Percentiles rank a stretch among this genome's conserved stretches.
Conservation (phyloP, 148 eudicot genomes). For the Suaeda aralocaspica region DNA sequence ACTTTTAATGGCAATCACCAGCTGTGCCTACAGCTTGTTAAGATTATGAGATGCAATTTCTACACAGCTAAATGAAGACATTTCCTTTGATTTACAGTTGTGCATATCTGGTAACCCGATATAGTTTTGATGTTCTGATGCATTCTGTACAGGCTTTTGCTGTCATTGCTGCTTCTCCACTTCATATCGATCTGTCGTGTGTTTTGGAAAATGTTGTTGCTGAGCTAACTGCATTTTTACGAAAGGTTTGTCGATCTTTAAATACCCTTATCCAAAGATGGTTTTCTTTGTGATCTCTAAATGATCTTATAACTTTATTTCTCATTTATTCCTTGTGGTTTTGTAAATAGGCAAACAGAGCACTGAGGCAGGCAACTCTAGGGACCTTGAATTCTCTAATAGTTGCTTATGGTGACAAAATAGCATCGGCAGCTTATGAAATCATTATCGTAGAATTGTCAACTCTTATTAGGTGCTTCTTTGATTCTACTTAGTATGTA, state of each 20-base stretch:
- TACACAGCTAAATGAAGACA: no score
- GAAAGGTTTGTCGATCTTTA: slow-evolving; percentile 55
- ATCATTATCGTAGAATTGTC: slow-evolving; percentile 91
- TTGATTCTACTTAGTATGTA: no score
- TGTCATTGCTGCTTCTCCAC: slow-evolving; percentile 88
- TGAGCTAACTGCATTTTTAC: slow-evolving; percentile 85
- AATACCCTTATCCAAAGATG: background rate
- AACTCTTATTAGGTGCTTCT: slow-evolving; percentile 73
- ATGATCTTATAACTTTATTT: background rate
- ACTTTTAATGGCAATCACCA: no score
- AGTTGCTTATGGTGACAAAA: slow-evolving; percentile 90
- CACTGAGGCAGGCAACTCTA: slow-evolving; percentile 89
- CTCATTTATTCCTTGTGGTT: slow-evolving; percentile 19
- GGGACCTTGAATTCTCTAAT: slow-evolving; percentile 86
- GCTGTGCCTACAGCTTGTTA: no score
- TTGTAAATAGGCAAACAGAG: slow-evolving; percentile 74
- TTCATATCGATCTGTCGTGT: slow-evolving; percentile 74
- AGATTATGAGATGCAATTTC: no score
- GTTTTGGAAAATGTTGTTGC: slow-evolving; percentile 79
- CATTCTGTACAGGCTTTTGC: slow-evolving; percentile 75
- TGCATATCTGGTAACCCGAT: background rate
- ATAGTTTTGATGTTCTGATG: background rate
- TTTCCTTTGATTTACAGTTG: no score
- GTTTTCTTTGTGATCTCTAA: background rate
- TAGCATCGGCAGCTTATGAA: slow-evolving; percentile 89